Percentiles rank a stretch among this genome's conserved stretches.
phyloP scores from a whole-genome alignment of 2,329 filamentous ascomycete species.

The Curvularia hawaiiensis region DNA sequence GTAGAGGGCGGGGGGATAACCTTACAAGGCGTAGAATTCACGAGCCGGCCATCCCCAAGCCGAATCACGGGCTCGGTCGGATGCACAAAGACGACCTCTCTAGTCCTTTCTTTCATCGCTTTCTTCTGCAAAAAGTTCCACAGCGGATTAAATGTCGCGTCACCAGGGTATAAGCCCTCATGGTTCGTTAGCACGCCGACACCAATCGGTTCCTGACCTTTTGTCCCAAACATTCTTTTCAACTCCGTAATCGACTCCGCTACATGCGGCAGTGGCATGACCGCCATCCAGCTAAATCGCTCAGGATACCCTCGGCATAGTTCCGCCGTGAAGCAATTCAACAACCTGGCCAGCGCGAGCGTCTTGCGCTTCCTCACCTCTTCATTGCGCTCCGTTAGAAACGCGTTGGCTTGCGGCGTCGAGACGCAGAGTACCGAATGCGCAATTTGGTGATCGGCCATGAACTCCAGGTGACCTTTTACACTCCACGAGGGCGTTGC shows the following conservation, averaged over 20 bases:
- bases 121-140: conserved; percentile 37
- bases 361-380: conserved; percentile 29
- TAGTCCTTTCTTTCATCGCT: conserved; percentile 22
- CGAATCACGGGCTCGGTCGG: conserved; percentile 43
- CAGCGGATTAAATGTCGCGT: conserved; percentile 30
- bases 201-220: conserved; percentile 37
- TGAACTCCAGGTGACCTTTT: conserved; percentile 39
- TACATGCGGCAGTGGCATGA: conserved; percentile 39
- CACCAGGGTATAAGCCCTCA: conserved; percentile 42
- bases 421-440: conserved; percentile 41
- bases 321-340: conserved; percentile 42
- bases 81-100: conserved; percentile 43
- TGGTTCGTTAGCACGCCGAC: conserved; percentile 44
- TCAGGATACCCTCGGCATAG: conserved; percentile 33
- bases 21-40: conserved; percentile 42
- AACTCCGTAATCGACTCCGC: conserved; percentile 37
- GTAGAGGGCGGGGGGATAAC: neutral
- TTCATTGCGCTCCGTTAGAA: conserved; percentile 20
- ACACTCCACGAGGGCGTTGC: conserved; percentile 41
- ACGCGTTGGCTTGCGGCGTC: conserved; percentile 46
- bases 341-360: conserved; percentile 39
- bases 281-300: conserved; percentile 37
- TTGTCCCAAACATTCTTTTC: conserved; percentile 31
- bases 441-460: conserved; percentile 34
- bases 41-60: conserved; percentile 32